Evolutionary conservation across 768 basidiomycete species (phyloP).

Genomic region (Lentinula sp.): DNA sequence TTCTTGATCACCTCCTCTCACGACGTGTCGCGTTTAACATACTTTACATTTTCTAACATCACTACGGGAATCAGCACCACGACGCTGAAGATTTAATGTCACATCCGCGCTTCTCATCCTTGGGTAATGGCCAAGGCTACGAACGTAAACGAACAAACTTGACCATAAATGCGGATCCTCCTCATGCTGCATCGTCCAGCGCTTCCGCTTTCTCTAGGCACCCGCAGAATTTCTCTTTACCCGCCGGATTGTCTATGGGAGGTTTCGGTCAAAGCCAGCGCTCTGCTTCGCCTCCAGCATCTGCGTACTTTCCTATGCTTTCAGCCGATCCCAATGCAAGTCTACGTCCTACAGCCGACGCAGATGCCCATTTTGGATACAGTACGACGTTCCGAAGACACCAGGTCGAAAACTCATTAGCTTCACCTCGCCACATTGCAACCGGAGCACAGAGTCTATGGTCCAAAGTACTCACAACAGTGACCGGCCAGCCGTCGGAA

Average conservation of each 20-base stretch:
- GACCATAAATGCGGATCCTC: not conserved
- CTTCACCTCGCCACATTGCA: conserved; percentile 45
- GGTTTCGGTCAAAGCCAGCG: conserved; percentile 11
- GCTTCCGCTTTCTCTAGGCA: conserved; percentile 1
- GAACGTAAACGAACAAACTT: conserved; percentile 6
- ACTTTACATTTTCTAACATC: not conserved
- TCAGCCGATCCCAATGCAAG: conserved; percentile 30
- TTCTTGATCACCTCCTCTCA: not conserved
- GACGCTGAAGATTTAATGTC: not conserved
- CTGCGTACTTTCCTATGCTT: conserved; percentile 68
- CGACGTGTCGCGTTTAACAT: not conserved
- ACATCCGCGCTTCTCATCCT: conserved; percentile 1
- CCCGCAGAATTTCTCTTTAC: not conserved
- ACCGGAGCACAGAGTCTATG: conserved; percentile 47
- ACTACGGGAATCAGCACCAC: not conserved
- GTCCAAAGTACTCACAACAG: conserved; percentile 33
- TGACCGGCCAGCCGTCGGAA: conserved; percentile 30
- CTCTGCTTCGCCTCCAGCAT: conserved; percentile 67
- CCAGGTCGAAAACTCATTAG: conserved; percentile 38
- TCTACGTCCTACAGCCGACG: conserved; percentile 56
- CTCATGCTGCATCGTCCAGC: not conserved
- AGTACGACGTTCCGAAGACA: conserved; percentile 77
- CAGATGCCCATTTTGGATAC: conserved; percentile 74
- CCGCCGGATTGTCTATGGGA: not conserved
- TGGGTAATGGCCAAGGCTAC: not conserved